A percentile compares a stretch with the other conserved stretches of the same genome.
Conservation (phyloP, 257 asterid genomes). For the Nicotiana tabacum region DNA sequence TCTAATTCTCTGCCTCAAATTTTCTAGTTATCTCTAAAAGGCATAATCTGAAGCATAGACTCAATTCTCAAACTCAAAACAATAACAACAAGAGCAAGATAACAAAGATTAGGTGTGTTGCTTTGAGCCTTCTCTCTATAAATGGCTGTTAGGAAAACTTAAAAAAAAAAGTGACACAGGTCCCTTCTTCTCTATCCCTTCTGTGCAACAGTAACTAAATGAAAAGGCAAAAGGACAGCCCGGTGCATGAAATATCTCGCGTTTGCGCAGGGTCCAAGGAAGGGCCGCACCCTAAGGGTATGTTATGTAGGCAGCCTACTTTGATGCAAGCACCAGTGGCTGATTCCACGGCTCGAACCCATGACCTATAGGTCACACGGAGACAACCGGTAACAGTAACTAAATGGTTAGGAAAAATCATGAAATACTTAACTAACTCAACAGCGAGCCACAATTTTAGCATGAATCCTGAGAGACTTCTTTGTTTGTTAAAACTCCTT, state of each 20-base stretch:
- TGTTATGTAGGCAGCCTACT: no score
- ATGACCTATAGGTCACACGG: no score
- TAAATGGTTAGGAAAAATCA: background rate
- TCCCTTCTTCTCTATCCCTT: background rate
- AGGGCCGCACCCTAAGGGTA: no score
- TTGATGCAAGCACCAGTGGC: no score
- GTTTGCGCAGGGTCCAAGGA: no score
- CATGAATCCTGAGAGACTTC: background rate
- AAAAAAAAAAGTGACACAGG: background rate
- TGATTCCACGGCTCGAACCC: no score
- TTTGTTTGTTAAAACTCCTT: background rate
- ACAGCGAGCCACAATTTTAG: background rate
- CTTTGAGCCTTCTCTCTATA: background rate
- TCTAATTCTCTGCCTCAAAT: background rate
- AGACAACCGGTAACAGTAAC: background rate
- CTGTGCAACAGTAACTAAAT: background rate
- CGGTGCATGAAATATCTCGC: no score
- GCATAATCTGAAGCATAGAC: background rate
- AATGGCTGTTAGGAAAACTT: no score
- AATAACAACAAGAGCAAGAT: background rate
- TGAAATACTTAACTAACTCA: background rate
- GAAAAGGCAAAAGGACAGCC: no score
- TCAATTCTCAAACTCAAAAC: background rate
- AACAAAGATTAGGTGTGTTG: background rate
- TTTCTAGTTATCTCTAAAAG: background rate